Conservation (phyloP, 202 grass and related monocot species). For the Bolboschoenoplectus hybrid region DNA sequence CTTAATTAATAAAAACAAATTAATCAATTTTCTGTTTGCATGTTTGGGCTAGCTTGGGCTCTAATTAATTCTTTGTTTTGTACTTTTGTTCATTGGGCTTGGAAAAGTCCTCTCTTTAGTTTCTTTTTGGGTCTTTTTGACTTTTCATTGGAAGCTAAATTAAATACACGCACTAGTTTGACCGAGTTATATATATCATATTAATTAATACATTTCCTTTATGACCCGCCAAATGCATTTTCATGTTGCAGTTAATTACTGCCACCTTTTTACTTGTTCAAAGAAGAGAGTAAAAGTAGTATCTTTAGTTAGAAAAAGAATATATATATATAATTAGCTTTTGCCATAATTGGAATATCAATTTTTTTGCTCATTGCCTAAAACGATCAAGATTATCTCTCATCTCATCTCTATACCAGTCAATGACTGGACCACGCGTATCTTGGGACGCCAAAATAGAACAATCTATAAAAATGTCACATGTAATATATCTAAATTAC, state of each 20-base stretch:
- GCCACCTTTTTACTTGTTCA: neutral
- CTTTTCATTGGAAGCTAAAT: neutral
- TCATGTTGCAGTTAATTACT: neutral
- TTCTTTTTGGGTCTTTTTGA: too few species aligned
- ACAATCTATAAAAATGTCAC: neutral
- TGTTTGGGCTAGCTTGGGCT: neutral
- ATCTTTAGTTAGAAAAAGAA: neutral
- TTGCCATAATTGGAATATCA: neutral
- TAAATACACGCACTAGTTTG: neutral
- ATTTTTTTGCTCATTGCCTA: neutral
- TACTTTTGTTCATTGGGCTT: neutral
- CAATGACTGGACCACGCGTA: neutral
- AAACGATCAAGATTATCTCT: neutral
- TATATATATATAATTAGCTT: neutral
- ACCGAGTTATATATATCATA: neutral
- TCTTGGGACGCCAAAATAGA: constrained; percentile 1
- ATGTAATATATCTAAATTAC: neutral
- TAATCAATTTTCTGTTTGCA: neutral
- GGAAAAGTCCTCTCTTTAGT: neutral
- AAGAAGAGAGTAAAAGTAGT: neutral
- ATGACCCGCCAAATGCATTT: neutral
- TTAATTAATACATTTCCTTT: neutral
- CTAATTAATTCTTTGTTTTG: neutral
- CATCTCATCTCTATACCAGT: neutral
- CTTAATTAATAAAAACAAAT: neutral